Evolutionary conservation across 139 green algal species (phyloP).

Genomic region (Ettlia oleoabundans): DNA sequence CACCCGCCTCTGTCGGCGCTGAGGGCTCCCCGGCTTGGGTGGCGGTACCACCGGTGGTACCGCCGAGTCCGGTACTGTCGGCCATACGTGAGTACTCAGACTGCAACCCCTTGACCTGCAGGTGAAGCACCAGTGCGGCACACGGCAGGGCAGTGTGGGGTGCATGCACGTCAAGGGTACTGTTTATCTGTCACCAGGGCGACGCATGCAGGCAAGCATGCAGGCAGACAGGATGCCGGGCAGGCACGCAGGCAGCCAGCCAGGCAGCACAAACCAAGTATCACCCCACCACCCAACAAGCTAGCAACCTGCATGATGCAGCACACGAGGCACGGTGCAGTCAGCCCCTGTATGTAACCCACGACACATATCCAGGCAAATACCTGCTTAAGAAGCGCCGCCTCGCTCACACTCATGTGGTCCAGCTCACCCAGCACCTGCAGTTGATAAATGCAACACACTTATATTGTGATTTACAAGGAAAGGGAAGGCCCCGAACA

Average conservation of each 20-base stretch:
- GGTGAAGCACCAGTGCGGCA: background rate
- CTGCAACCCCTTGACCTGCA: conserved; percentile 30
- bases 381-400: conserved; percentile 31
- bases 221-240: too few species aligned
- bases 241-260: too few species aligned
- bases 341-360: background rate
- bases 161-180: background rate
- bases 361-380: too few species aligned
- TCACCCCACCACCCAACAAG: too few species aligned
- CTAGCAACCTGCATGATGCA: too few species aligned
- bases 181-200: background rate
- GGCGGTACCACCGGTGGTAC: background rate
- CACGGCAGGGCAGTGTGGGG: background rate
- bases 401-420: conserved; percentile 1
- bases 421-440: too few species aligned
- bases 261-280: too few species aligned
- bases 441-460: too few species aligned
- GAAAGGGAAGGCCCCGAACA: too few species aligned
- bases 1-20: background rate
- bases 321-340: background rate
- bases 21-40: too few species aligned
- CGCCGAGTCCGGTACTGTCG: background rate
- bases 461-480: too few species aligned
- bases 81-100: conserved; percentile 26
- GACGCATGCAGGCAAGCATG: too few species aligned